Conservation (phyloP, 106 monocot genomes). For the Vanilla planifolia region DNA sequence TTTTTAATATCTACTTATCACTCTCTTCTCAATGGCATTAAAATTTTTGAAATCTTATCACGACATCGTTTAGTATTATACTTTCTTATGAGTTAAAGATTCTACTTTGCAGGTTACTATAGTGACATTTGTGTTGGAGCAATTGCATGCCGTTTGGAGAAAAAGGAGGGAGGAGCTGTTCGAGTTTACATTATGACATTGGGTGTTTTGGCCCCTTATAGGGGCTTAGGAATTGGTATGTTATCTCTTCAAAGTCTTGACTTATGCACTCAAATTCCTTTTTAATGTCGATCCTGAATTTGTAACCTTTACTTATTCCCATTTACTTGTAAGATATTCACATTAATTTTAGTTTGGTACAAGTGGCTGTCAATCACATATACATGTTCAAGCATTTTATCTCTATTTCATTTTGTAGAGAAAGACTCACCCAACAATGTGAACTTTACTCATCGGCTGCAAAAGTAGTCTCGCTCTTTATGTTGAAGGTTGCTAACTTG, state of each 20-base stretch:
- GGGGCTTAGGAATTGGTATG: constrained; percentile 80
- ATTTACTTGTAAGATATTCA: background rate
- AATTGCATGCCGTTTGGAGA: constrained; percentile 91
- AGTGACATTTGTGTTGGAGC: constrained; percentile 94
- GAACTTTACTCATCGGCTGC: too few relatives aligned
- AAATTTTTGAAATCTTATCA: background rate
- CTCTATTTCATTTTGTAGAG: too few relatives aligned
- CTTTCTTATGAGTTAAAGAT: background rate
- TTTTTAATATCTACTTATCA: background rate
- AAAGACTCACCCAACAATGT: too few relatives aligned
- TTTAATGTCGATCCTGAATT: background rate
- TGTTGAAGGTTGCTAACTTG: too few relatives aligned
- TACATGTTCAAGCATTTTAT: too few relatives aligned
- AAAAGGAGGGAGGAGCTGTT: constrained; percentile 63
- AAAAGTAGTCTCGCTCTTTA: too few relatives aligned
- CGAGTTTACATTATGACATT: constrained; percentile 91
- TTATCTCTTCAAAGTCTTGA: background rate
- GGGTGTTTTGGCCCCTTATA: constrained; percentile 92
- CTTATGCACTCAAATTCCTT: background rate
- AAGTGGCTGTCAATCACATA: background rate
- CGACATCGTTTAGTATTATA: background rate
- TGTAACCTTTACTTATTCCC: background rate
- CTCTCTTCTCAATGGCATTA: background rate
- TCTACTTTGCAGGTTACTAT: constrained; percentile 58
- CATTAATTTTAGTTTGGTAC: background rate